A percentile compares a stretch with the other conserved stretches of the same genome.
These are phyloP conservation scores for Trichoderma simmonsii DNA, from an alignment of 2,329 filamentous ascomycete species.

Conservation along the genomic window DNA sequence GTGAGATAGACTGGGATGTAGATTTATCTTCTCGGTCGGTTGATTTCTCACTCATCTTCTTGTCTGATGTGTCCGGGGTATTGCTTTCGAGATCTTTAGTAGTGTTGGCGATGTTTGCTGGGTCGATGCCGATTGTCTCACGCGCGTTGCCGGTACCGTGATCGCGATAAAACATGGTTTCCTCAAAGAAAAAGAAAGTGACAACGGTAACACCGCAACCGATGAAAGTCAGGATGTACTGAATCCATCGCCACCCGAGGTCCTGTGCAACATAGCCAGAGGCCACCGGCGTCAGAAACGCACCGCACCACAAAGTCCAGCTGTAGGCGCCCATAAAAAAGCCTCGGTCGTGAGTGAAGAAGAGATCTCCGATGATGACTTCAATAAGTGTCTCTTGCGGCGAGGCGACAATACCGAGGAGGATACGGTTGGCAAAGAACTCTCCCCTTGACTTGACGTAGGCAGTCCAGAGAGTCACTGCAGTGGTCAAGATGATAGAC, in stretches of 20 bases:
- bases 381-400: conserved; percentile 16
- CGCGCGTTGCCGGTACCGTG: not conserved
- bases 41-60: not conserved
- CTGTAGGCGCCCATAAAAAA: not conserved
- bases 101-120: not conserved
- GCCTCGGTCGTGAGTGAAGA: not conserved
- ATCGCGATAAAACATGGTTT: not conserved
- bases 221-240: not conserved
- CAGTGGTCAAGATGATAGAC: conserved; percentile 32
- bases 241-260: not conserved
- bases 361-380: not conserved
- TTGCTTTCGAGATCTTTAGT: not conserved
- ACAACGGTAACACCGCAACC: not conserved
- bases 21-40: not conserved
- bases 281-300: not conserved
- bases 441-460: conserved; percentile 21
- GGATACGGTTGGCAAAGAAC: conserved; percentile 30
- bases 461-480: conserved; percentile 35
- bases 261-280: not conserved
- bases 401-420: conserved; percentile 19
- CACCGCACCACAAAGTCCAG: not conserved
- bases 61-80: not conserved
- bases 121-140: not conserved
- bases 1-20: not conserved
- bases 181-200: not conserved